Conservation (phyloP, 1,284 basidiomycete genomes). For the Fomitopsis pinicola region DNA sequence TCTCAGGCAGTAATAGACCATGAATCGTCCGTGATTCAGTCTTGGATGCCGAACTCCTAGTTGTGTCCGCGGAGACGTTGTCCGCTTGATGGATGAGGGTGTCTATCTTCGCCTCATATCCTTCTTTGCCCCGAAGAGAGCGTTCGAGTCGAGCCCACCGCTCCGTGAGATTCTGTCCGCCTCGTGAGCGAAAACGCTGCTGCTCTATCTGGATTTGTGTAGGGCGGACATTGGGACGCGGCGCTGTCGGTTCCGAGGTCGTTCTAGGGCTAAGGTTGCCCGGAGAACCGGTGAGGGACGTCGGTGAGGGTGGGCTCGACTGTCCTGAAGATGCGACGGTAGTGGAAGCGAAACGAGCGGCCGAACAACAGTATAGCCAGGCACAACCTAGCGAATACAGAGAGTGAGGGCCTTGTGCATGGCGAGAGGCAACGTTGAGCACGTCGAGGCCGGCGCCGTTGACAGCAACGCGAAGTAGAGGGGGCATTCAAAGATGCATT, state of each 20-base stretch:
- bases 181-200: constrained; percentile 21
- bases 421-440: neutral
- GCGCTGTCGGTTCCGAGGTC: neutral
- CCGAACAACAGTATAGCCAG: neutral
- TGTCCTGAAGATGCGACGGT: neutral
- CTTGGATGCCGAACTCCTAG: neutral
- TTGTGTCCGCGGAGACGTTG: neutral
- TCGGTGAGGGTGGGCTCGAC: neutral
- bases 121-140: constrained; percentile 43
- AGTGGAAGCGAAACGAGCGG: neutral
- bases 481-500: neutral
- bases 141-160: constrained; percentile 55
- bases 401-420: neutral
- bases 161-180: constrained; percentile 46
- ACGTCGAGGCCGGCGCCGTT: neutral
- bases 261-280: neutral
- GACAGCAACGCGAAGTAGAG: neutral
- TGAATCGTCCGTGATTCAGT: constrained; percentile 33
- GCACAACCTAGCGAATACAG: neutral
- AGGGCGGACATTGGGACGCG: neutral
- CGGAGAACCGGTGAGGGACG: constrained; percentile 3
- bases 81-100: constrained; percentile 9
- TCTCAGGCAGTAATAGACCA: constrained; percentile 56
- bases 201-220: constrained; percentile 5
- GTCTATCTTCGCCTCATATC: constrained; percentile 21